Conservation (phyloP, 2,329 filamentous ascomycete genomes). For the Botryotinia calthae region DNA sequence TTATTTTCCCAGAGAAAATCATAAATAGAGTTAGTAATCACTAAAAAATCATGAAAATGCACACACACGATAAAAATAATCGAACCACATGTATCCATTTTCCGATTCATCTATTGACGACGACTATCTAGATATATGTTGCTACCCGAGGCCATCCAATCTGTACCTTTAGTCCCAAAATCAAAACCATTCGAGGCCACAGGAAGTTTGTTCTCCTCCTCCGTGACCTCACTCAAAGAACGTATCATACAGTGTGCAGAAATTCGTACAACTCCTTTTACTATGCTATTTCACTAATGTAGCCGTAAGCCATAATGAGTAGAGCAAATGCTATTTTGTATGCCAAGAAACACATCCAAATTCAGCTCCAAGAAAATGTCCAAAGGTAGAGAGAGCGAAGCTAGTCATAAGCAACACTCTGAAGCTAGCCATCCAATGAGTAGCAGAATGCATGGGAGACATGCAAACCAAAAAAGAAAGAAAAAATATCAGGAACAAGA, state of each 20-base stretch:
- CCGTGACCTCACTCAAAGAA: not conserved
- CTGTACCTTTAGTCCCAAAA: not conserved
- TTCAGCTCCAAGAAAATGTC: conserved; percentile 15
- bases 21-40: not conserved
- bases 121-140: not conserved
- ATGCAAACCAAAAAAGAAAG: not conserved
- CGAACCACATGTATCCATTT: not conserved
- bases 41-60: not conserved
- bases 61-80: not conserved
- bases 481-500: conserved; percentile 8
- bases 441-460: not conserved
- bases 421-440: conserved; percentile 3
- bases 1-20: not conserved
- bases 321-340: conserved; percentile 12
- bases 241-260: not conserved
- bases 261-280: conserved; percentile 12
- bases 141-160: not conserved
- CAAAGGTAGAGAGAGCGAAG: not conserved
- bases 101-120: not conserved
- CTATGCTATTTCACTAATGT: not conserved
- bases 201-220: not conserved
- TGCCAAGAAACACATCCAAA: conserved; percentile 16
- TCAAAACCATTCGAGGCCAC: not conserved
- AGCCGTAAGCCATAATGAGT: not conserved
- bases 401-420: not conserved